A percentile compares a stretch with the other conserved stretches of the same genome.
Evolutionary conservation across 345 rosid species (phyloP).

Genomic region (Citrus cavaleriei): DNA sequence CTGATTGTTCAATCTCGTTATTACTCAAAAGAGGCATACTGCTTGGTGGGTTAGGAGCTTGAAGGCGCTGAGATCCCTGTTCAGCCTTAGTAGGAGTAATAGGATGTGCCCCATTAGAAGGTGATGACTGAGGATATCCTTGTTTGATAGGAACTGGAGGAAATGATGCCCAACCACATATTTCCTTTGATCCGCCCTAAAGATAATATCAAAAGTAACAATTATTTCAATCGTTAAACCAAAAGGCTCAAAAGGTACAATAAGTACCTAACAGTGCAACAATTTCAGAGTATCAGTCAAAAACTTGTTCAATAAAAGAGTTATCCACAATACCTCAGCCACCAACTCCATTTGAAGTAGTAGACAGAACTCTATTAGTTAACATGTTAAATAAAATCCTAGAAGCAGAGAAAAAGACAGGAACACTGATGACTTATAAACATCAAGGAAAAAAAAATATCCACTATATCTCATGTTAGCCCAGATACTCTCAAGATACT

Average conservation of each 20-base stretch:
- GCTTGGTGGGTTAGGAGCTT: constrained; percentile 25
- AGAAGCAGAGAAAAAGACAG: neutral
- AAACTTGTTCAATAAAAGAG: neutral
- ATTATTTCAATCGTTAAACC: neutral
- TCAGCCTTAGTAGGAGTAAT: constrained; percentile 13
- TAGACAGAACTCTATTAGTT: neutral
- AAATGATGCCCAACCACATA: constrained; percentile 30
- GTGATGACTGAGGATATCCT: constrained; percentile 26
- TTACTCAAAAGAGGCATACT: constrained; percentile 9
- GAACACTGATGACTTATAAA: neutral
- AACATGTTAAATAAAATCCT: neutral
- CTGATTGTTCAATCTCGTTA: constrained; percentile 35
- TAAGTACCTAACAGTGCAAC: neutral
- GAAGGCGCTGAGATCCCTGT: constrained; percentile 32
- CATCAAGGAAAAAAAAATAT: neutral
- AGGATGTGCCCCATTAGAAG: constrained; percentile 39
- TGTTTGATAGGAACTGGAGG: constrained; percentile 36
- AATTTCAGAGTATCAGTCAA: neutral
- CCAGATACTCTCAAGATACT: neutral
- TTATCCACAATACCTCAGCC: neutral
- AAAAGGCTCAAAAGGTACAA: neutral
- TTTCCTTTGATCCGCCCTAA: constrained; percentile 71
- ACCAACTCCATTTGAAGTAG: neutral
- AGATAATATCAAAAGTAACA: constrained; percentile 6
- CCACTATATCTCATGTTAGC: neutral